These are phyloP conservation scores for Penicillium sp. DNA, from an alignment of 2,329 filamentous ascomycete species.

Conservation along the genomic window DNA sequence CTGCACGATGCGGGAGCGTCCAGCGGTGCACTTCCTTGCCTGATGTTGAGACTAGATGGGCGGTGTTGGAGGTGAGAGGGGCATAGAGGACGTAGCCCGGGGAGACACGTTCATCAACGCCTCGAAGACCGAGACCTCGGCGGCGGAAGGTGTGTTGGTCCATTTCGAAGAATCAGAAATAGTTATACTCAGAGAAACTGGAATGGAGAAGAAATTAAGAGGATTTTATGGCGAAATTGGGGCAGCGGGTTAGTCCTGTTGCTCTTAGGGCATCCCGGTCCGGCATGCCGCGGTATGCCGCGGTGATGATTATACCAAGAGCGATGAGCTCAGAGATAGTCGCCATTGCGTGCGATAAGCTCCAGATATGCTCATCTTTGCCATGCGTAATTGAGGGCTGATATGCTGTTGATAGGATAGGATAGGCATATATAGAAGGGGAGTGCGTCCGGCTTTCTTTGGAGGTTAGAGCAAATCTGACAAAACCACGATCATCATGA, in stretches of 20 bases:
- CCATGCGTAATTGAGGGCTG: background rate
- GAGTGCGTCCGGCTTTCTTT: background rate
- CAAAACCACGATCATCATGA: background rate
- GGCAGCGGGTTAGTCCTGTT: background rate
- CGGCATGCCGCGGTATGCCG: conserved; percentile 29
- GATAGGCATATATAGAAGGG: conserved; percentile 5
- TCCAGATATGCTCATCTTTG: conserved; percentile 16
- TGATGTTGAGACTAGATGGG: conserved; percentile 44
- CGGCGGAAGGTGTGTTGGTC: conserved; percentile 48
- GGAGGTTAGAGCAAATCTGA: background rate
- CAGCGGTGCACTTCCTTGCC: conserved; percentile 48
- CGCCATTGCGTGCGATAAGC: conserved; percentile 22
- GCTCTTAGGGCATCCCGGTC: conserved; percentile 15
- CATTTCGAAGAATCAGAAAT: conserved; percentile 27
- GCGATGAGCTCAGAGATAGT: conserved; percentile 2
- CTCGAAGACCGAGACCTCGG: conserved; percentile 45
- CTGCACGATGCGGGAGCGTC: conserved; percentile 45
- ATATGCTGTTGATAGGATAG: background rate
- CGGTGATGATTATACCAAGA: conserved; percentile 15
- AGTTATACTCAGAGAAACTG: background rate
- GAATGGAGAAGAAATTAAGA: background rate
- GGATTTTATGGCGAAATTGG: conserved; percentile 1
- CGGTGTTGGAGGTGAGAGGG: conserved; percentile 44
- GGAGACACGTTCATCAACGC: conserved; percentile 41
- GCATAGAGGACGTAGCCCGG: conserved; percentile 47